Base-by-base conservation (phyloP, 2,329 filamentous ascomycete genomes). In the Venturia carpophila region DNA sequence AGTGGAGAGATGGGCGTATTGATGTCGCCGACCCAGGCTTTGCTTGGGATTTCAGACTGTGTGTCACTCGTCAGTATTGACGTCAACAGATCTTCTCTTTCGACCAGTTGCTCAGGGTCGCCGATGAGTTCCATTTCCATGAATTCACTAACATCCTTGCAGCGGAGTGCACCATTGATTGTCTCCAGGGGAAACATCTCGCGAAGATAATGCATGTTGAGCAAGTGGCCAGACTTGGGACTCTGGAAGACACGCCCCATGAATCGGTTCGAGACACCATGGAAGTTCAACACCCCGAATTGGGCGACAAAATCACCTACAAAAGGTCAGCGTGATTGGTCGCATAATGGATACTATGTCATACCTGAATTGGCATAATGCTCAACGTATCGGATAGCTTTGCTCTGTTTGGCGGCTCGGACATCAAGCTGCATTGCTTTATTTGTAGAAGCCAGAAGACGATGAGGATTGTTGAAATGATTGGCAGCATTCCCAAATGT, bases 401-500 rank as follows among this genome's bases (percentile, higher is more conserved):
- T 71, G 9, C 37, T 41, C 24, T 42, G 60, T 7, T 45, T 42
- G 2, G 21, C 42, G 39, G 37, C 24, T 34, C 42, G 39, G 11
- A 34, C 42, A 61, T 61, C 42, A 19, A 61, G 21, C 42, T 42
- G 37, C 37, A 27, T 30, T 27, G 37, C 17, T 42, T 43, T 61
- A 4, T 41, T 17, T 11, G 34, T 43, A 5, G 58, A 60, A 41
- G 58, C 34, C 21, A 60, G 19, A 15, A 41, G 34, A 5, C 58
- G 79, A 69, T 84, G 82, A 0, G 89, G 90, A 68, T 91, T 91
- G 74, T 91, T 92, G 78, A 91, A 92, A 73, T 92, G 89, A 70
- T 91, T 91, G 0, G 90, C 87, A 0, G 89, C 89, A 66, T 85
- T 88, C 34, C 89, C 90, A 72, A 93, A 93, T 0, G 89, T 92